A percentile compares a stretch with the other conserved stretches of the same genome.
Conservation (phyloP, 1,139 yeast genomes). For the Candida sanyaensis region DNA sequence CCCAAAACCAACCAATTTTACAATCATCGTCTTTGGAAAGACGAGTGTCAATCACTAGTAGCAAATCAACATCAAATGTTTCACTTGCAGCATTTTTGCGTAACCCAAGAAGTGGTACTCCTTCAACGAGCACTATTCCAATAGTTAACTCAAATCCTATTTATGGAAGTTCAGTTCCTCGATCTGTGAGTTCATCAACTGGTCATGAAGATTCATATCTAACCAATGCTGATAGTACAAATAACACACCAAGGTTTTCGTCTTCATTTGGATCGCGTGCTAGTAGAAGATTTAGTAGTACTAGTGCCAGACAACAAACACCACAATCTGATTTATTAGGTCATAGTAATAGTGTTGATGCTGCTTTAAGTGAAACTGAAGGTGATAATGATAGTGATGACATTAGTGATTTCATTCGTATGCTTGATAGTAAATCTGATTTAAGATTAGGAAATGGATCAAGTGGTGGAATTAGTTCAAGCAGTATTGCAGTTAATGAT, state of each 20-base stretch:
- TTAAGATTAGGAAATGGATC: slow-evolving; percentile 31
- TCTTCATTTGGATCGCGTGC: slow-evolving; percentile 60
- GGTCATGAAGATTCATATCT: slow-evolving; percentile 32
- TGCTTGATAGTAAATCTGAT: slow-evolving; percentile 72
- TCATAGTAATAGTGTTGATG: slow-evolving; percentile 24
- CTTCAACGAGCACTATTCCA: slow-evolving; percentile 34
- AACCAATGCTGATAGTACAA: slow-evolving; percentile 23
- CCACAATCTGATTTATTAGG: slow-evolving; percentile 19
- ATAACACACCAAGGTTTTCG: slow-evolving; percentile 48
- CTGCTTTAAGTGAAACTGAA: slow-evolving; percentile 44
- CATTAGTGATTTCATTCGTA: slow-evolving; percentile 73
- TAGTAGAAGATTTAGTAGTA: slow-evolving; percentile 42
- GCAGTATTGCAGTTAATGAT: slow-evolving; percentile 11
- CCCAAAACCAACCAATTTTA: slow-evolving; percentile 17
- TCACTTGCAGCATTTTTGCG: slow-evolving; percentile 56
- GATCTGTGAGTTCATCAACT: slow-evolving; percentile 45
- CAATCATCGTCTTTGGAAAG: slow-evolving; percentile 37
- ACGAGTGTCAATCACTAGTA: slow-evolving; percentile 45
- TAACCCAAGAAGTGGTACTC: slow-evolving; percentile 43
- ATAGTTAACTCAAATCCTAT: slow-evolving; percentile 18
- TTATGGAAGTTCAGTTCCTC: slow-evolving; percentile 29
- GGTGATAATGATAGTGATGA: slow-evolving; percentile 72
- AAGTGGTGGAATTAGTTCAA: slow-evolving; percentile 4
- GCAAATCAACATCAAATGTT: slow-evolving; percentile 54
- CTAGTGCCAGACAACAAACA: slow-evolving; percentile 35